Evolutionary conservation across 805 yeast species (phyloP).

Genomic region (Candida gorgasii): DNA sequence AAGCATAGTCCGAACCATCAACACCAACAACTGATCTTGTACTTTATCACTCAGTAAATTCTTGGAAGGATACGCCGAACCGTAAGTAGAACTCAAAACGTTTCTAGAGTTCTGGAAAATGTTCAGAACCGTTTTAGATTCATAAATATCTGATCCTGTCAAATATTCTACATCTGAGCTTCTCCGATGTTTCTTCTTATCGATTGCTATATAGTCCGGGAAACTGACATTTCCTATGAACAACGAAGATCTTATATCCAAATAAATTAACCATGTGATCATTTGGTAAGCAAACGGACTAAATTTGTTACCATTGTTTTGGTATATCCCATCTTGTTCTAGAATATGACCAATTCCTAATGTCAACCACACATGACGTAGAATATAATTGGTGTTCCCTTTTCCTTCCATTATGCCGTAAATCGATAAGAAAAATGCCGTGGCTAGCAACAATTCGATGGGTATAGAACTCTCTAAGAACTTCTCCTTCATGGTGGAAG

Average conservation of each 20-base stretch:
- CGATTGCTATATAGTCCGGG: slow-evolving; percentile 11
- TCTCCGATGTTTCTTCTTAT: slow-evolving; percentile 1
- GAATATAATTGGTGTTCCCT: slow-evolving; percentile 4
- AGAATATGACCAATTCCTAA: slow-evolving; percentile 4
- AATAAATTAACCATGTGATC: slow-evolving; percentile 10
- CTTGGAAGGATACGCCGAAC: background rate
- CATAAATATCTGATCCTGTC: slow-evolving; percentile 7
- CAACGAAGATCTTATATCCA: slow-evolving; percentile 8
- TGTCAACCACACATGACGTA: slow-evolving; percentile 10
- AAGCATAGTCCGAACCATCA: slow-evolving; percentile 7
- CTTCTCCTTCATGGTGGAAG: slow-evolving; percentile 5
- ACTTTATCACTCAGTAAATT: background rate
- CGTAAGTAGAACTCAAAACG: background rate
- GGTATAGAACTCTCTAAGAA: slow-evolving; percentile 5
- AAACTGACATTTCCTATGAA: slow-evolving; percentile 9
- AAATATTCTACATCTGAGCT: slow-evolving; percentile 8
- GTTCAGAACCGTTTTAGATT: slow-evolving; percentile 3
- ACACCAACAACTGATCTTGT: slow-evolving; percentile 6
- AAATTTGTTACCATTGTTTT: background rate
- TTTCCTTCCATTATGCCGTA: slow-evolving; percentile 8
- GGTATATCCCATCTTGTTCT: background rate
- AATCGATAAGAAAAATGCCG: slow-evolving; percentile 2
- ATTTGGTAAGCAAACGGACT: slow-evolving; percentile 8
- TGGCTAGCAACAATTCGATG: slow-evolving; percentile 6
- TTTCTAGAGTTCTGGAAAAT: slow-evolving; percentile 4